Evolutionary conservation across 768 basidiomycete species (phyloP).

Genomic region (Chiua virens): DNA sequence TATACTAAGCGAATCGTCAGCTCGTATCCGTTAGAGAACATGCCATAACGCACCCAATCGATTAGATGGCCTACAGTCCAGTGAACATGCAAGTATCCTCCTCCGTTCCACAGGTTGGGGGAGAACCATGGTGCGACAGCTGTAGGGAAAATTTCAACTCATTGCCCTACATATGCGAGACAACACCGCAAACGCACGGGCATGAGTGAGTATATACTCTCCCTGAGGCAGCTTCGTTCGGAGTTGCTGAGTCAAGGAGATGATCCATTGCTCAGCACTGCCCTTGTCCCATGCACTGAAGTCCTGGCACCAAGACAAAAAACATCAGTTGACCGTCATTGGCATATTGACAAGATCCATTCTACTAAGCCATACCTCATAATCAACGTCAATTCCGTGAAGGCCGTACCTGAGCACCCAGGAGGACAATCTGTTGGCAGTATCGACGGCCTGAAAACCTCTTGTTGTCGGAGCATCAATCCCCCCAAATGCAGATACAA

Average conservation of each 20-base stretch:
- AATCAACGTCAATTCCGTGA: constrained; percentile 55
- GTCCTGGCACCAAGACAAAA: constrained; percentile 21
- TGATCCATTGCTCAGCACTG: constrained; percentile 32
- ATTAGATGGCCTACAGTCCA: constrained; percentile 39
- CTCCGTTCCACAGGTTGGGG: constrained; percentile 32
- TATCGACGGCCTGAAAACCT: constrained; percentile 35
- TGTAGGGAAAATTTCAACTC: constrained; percentile 5
- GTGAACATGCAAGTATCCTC: constrained; percentile 42
- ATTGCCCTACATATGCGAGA: no score
- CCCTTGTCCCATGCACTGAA: constrained; percentile 35
- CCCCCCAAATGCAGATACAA: constrained; percentile 54
- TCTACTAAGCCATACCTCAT: constrained; percentile 35
- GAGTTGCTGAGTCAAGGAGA: constrained; percentile 29
- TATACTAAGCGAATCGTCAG: constrained; percentile 32
- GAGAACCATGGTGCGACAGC: constrained; percentile 48
- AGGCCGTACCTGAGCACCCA: constrained; percentile 46
- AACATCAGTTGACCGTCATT: background rate
- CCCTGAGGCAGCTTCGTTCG: constrained; percentile 31
- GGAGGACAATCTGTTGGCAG: constrained; percentile 41
- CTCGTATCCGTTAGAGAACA: background rate
- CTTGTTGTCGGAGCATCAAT: constrained; percentile 37
- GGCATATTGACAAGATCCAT: background rate
- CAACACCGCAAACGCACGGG: constrained; percentile 30
- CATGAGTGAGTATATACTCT: constrained; percentile 33
- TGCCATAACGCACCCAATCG: constrained; percentile 38